Percentiles rank a stretch among this genome's conserved stretches.
phyloP scores from a whole-genome alignment of 805 yeast genomes.

The Candida maltosa region DNA sequence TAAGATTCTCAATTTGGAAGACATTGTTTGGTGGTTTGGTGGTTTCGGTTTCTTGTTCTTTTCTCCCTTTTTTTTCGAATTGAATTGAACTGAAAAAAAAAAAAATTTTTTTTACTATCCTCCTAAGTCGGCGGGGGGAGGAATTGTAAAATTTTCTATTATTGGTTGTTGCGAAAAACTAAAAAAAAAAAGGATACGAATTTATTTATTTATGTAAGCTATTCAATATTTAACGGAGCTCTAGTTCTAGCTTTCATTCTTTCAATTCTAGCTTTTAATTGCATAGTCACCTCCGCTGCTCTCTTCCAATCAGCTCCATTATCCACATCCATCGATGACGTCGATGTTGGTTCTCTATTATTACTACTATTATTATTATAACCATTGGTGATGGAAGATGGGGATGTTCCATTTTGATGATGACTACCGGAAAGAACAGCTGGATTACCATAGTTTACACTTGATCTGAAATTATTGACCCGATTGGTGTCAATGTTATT shows the following conservation, averaged over 20 bases:
- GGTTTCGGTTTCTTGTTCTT: background rate
- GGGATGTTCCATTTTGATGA: background rate
- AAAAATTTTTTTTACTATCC: too few relatives aligned
- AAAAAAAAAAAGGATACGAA: background rate
- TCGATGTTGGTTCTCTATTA: background rate
- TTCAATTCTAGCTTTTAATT: slow-evolving; percentile 81
- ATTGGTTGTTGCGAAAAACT: background rate
- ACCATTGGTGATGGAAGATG: background rate
- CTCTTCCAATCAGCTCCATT: slow-evolving; percentile 77
- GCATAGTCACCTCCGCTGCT: slow-evolving; percentile 86
- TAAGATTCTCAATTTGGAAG: slow-evolving; percentile 61
- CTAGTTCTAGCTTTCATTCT: slow-evolving; percentile 71
- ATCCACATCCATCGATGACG: slow-evolving; percentile 29
- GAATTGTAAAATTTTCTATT: too few relatives aligned
- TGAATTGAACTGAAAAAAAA: too few relatives aligned
- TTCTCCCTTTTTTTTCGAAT: slow-evolving; percentile 2
- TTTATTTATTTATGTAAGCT: background rate
- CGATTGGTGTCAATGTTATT: background rate
- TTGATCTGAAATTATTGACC: slow-evolving; percentile 7
- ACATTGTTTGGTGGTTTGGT: slow-evolving; percentile 12
- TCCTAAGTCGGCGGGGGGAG: too few relatives aligned
- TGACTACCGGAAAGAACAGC: background rate
- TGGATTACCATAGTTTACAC: background rate
- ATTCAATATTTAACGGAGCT: slow-evolving; percentile 9
- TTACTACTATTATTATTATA: too few relatives aligned